A percentile compares a stretch with the other conserved stretches of the same genome.
Conservation (phyloP, 2,329 filamentous ascomycete species). For the Xylaria sp. region DNA sequence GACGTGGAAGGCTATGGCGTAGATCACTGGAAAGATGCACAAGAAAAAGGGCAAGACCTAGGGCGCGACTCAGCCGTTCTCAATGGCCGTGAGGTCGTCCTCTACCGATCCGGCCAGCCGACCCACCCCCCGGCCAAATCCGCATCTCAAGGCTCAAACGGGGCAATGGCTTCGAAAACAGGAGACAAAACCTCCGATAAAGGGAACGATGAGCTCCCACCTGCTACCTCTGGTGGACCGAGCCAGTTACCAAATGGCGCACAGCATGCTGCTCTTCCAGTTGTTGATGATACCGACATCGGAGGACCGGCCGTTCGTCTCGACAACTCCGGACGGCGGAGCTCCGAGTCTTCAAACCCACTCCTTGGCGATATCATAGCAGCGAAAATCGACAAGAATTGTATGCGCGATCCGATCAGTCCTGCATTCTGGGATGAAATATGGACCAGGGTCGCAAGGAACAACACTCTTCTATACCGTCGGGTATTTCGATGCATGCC, state of each 20-base stretch:
- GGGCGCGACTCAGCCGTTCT: constrained; percentile 78
- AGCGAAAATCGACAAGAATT: constrained; percentile 84
- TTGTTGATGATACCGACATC: constrained; percentile 82
- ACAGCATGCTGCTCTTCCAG: constrained; percentile 75
- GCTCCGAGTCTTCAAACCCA: constrained; percentile 59
- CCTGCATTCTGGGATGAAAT: constrained; percentile 85
- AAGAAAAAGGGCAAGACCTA: constrained; percentile 67
- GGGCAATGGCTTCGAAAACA: constrained; percentile 45
- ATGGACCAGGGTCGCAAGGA: constrained; percentile 87
- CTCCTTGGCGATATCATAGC: constrained; percentile 74
- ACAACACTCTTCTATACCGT: constrained; percentile 95
- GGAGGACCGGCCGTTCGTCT: constrained; percentile 74
- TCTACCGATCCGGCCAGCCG: constrained; percentile 54
- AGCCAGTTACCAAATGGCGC: constrained; percentile 74
- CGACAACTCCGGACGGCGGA: constrained; percentile 63
- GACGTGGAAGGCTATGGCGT: constrained; percentile 82
- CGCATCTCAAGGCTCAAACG: constrained; percentile 17
- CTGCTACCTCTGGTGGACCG: constrained; percentile 69
- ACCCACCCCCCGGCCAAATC: constrained; percentile 21
- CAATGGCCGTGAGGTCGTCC: constrained; percentile 75
- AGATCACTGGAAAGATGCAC: constrained; percentile 78
- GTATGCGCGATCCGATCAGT: constrained; percentile 90
- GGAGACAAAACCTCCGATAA: constrained; percentile 49
- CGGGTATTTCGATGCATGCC: constrained; percentile 97
- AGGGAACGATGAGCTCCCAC: constrained; percentile 65